Base-by-base conservation (phyloP, 2,329 filamentous ascomycete genomes). In the Botryosphaeria dothidea region DNA sequence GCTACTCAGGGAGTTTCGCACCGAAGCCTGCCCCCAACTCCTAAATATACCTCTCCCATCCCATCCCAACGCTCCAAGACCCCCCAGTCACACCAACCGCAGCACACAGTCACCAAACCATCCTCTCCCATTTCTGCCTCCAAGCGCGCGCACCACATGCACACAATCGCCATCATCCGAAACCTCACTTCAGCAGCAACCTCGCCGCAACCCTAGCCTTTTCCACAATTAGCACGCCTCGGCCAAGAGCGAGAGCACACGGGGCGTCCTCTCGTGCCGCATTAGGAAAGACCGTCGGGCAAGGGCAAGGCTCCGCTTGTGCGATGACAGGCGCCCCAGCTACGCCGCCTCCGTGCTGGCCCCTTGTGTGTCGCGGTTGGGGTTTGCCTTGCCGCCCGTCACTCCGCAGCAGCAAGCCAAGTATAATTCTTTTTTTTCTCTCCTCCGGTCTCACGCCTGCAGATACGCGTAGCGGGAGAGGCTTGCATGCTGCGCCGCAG, bases 401-500 rank as follows among this genome's bases (percentile, higher is more conserved):
- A 17, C n/a, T 31, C 29, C 49, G 29, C 15, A n/a, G 11, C 15
- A 31, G 15, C 11, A 9, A 21, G 43, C 19, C 19, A n/a, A n/a
- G n/a, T n/a, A n/a, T n/a, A n/a, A n/a, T n/a, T n/a, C n/a, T n/a
- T n/a, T n/a, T 19, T 21, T 25, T 25, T 15, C 9, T 34, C 17
- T 36, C 27, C 29, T 27, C 17, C 27, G 19, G 34, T n/a, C 45
- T 48, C 19, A 25, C 52, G 17, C 51, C n/a, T 38, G 31, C 31
- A 27, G 7, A 29, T n/a, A 15, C 8, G 31, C 38, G 52, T 27
- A 31, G 27, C 49, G 49, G 13, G n/a, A 13, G n/a, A 15, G 7
- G 34, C 25, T 15, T 21, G 23, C n/a, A 6, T 57, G 17, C 54
- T 57, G 54, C 54, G 36, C 54, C 54, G 54, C 54, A 57, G 54